Percentiles rank a stretch among this genome's conserved stretches.
Evolutionary conservation across 108 stramenopile genomes (phyloP).

Genomic region (Nitzschia inconspicua): DNA sequence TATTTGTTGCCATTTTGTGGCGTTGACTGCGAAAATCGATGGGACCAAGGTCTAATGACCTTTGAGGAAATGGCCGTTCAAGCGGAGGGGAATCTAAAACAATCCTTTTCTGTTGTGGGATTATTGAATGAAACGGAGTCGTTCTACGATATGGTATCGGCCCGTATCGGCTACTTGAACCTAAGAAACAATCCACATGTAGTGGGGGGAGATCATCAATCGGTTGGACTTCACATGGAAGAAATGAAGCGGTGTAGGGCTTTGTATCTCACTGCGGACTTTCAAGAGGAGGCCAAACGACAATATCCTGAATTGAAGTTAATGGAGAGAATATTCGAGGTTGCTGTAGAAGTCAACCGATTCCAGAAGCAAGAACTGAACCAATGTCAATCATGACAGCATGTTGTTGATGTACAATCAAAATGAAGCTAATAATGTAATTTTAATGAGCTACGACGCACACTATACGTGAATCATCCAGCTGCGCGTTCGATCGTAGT

Average conservation of each 20-base stretch:
- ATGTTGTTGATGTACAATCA: no score
- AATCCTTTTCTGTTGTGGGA: conserved; percentile 44
- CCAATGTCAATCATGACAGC: conserved; percentile 13
- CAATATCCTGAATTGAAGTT: neutral
- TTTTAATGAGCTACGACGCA: no score
- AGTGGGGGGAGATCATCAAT: neutral
- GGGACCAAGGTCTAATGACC: neutral
- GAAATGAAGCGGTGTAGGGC: conserved; percentile 6
- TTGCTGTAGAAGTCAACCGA: conserved; percentile 37
- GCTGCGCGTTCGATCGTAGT: no score
- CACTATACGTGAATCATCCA: no score
- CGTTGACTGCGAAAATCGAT: conserved; percentile 31
- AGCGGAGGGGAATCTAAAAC: conserved; percentile 34
- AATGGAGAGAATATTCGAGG: conserved; percentile 26
- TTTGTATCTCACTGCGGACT: conserved; percentile 1
- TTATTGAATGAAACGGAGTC: conserved; percentile 37
- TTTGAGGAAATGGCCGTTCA: conserved; percentile 28
- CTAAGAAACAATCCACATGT: conserved; percentile 9
- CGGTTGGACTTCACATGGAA: neutral
- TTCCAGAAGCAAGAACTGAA: conserved; percentile 34
- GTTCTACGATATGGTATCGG: conserved; percentile 43
- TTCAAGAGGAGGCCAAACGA: neutral
- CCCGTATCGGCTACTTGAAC: conserved; percentile 19
- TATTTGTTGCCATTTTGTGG: conserved; percentile 35
- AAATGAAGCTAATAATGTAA: no score